Evolutionary conservation across 768 basidiomycete species (phyloP), one percentile per base, ranked within the genome.

Genomic region (Phanerochaete sordida): DNA sequence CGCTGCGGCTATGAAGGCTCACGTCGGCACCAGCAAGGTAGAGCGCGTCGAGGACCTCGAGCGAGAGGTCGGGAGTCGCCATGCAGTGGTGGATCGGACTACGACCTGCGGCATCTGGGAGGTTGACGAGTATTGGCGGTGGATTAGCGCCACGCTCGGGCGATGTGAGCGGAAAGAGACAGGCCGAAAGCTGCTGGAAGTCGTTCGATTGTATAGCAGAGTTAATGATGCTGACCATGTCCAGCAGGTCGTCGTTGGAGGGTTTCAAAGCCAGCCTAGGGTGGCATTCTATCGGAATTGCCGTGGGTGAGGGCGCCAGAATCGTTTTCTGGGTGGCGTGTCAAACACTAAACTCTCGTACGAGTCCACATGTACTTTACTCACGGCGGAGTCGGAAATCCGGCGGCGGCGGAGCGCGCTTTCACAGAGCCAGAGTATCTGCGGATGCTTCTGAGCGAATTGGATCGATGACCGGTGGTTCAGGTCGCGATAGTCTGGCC

Each of bases 21-120:
- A 87, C 73, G 65, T 92, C 90, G 23, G 88, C 88, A 48, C 90
- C 90, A 33, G 89, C 90, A 60, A 81, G 84, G 65, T 89, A 91
- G 39, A 92, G 76, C 26, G 84, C 80, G 63, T 92, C 88, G 60
- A 91, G 76, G 56, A 86, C 76, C 57, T 85, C 79, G 45, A 82
- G 73, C 13, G 83, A 87, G 2, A 87, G 89, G 24, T 74, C 72
- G 55, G 75, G 72, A 52, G 77, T 76, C 59, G 83, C 79, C 57
- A 80, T 84, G 68, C 86, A 88, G 66, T 91, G 78, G 65, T 92
- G 90, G 52, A 91, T 79, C 57, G 85, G 77, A 63, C 86, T 85
- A 87, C 90, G 90, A 51, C 88, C 90, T 52, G 81, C 77, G 6
- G 76, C 66, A 68, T 91, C 89, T 30, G 84, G 83, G 59, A 79